Percentiles rank a stretch among this genome's conserved stretches.
These are phyloP conservation scores for Lipomyces japonicus DNA, from an alignment of 805 yeast genomes.

Conservation along the genomic window DNA sequence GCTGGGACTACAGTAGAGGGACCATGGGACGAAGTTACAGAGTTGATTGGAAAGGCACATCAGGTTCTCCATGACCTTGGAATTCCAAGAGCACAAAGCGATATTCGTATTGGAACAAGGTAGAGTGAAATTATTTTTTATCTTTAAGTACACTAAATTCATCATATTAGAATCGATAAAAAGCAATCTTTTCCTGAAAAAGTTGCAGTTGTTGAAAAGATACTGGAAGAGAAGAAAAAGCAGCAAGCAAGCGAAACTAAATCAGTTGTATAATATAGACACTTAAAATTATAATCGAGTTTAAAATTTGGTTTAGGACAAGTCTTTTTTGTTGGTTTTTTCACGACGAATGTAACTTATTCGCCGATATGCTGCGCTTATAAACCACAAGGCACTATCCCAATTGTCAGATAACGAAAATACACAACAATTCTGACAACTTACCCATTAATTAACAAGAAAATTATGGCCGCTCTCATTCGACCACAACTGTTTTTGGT, in stretches of 20 bases:
- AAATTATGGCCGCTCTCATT: slow-evolving; percentile 20
- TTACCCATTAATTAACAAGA: slow-evolving; percentile 15
- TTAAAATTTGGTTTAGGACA: not conserved
- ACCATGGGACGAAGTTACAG: slow-evolving; percentile 87
- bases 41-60: slow-evolving; percentile 72
- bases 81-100: slow-evolving; percentile 75
- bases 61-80: slow-evolving; percentile 68
- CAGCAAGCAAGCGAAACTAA: not conserved
- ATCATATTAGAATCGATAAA: slow-evolving; percentile 21
- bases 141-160: not conserved
- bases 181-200: slow-evolving; percentile 27
- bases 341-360: not conserved
- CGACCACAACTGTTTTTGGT: slow-evolving; percentile 9
- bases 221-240: slow-evolving; percentile 16
- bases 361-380: slow-evolving; percentile 1
- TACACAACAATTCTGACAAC: slow-evolving; percentile 3
- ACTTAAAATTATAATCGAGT: not conserved
- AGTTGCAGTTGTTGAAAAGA: slow-evolving; percentile 25
- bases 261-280: not conserved
- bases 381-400: slow-evolving; percentile 9
- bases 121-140: slow-evolving; percentile 38
- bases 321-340: not conserved
- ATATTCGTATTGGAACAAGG: slow-evolving; percentile 78
- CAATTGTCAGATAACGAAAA: not conserved
- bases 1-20: slow-evolving; percentile 93